Evolutionary conservation across 2,329 filamentous ascomycete genomes (phyloP).

Genomic region (Cercospora zeae-maydis): DNA sequence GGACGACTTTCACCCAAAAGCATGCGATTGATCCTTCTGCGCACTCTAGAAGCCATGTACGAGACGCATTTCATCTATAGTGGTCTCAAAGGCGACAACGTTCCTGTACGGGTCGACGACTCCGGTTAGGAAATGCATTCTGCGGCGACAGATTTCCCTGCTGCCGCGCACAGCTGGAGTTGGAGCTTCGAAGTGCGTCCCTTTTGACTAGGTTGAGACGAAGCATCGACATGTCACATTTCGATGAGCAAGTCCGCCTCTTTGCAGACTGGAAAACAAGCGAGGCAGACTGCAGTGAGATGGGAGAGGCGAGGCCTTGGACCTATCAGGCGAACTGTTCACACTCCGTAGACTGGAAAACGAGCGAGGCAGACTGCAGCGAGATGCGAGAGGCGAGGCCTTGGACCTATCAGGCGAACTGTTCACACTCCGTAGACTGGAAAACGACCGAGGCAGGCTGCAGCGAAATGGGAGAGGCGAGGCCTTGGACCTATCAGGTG

Average conservation of each 20-base stretch:
- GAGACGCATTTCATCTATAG: constrained; percentile 77
- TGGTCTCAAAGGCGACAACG: constrained; percentile 94
- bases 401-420: constrained; percentile 98
- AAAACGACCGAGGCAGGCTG: constrained; percentile 83
- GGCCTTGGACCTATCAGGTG: constrained; percentile 96
- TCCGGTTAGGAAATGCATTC: constrained; percentile 45
- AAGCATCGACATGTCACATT: constrained; percentile 89
- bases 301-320: constrained; percentile 91
- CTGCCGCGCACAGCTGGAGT: constrained; percentile 74
- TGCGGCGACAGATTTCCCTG: constrained; percentile 63
- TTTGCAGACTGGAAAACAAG: constrained; percentile 93
- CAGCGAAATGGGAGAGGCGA: constrained; percentile 87
- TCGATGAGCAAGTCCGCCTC: constrained; percentile 74
- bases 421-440: constrained; percentile 96
- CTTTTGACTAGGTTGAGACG: too few species aligned
- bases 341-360: constrained; percentile 95
- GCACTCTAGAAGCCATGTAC: constrained; percentile 85
- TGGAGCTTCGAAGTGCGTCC: too few species aligned
- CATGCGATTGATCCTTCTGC: too few species aligned
- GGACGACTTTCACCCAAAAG: too few species aligned
- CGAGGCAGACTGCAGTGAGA: constrained; percentile 87
- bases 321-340: too few species aligned
- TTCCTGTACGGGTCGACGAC: constrained; percentile 76
- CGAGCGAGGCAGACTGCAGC: constrained; percentile 78
- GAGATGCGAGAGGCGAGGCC: constrained; percentile 92